Evolutionary conservation across 768 basidiomycete genomes (phyloP).

Genomic region (Sarcomyxa edulis): DNA sequence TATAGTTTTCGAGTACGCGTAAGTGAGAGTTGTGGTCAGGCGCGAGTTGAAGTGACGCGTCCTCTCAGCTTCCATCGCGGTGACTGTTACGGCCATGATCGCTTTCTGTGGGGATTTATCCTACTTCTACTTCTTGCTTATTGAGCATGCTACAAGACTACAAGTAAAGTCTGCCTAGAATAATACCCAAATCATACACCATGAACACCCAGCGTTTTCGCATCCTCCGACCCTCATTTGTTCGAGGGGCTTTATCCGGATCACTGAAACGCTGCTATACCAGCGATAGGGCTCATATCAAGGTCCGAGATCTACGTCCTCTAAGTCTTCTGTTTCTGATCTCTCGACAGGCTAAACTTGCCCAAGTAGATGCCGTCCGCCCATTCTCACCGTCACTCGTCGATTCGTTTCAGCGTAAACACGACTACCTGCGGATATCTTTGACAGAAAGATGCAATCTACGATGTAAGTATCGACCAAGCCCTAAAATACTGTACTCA

Average conservation of each 20-base stretch:
- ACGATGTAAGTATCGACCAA: slow-evolving; percentile 49
- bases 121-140: too few species aligned
- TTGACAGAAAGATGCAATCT: slow-evolving; percentile 86
- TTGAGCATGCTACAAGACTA: too few species aligned
- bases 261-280: too few species aligned
- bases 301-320: too few species aligned
- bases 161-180: too few species aligned
- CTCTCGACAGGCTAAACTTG: slow-evolving; percentile 47
- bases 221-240: slow-evolving; percentile 1
- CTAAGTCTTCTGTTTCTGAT: too few species aligned
- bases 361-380: slow-evolving; percentile 40
- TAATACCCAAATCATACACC: background rate
- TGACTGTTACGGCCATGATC: too few species aligned
- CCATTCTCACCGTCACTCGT: slow-evolving; percentile 50
- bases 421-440: slow-evolving; percentile 87
- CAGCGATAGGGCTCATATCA: too few species aligned
- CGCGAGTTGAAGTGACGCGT: slow-evolving; percentile 7
- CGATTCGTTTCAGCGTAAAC: slow-evolving; percentile 64
- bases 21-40: too few species aligned
- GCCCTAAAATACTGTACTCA: too few species aligned
- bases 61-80: too few species aligned
- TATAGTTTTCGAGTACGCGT: background rate
- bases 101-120: too few species aligned
- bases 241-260: background rate
- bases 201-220: background rate